These are phyloP conservation scores for Amaranthus palmeri DNA, from an alignment of 148 eudicot genomes.

Conservation along the genomic window DNA sequence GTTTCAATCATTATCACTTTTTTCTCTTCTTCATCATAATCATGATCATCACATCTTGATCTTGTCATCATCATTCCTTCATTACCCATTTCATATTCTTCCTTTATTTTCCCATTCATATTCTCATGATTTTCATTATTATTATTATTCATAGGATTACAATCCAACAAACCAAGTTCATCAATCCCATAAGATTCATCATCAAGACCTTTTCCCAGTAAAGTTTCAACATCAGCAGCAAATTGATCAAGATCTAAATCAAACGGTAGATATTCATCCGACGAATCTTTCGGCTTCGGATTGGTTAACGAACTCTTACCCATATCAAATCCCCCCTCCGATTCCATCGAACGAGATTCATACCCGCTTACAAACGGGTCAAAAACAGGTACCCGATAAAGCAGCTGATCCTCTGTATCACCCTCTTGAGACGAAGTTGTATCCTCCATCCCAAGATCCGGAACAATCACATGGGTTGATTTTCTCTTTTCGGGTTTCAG, in stretches of 20 bases:
- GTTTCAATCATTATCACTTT: conserved; percentile 9
- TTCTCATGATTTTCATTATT: neutral
- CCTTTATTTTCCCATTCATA: no score
- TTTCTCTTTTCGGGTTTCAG: conserved; percentile 24
- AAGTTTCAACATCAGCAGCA: conserved; percentile 76
- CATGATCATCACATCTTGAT: no score
- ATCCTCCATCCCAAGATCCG: conserved; percentile 55
- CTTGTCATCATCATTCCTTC: no score
- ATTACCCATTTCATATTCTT: no score
- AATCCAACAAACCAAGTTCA: conserved; percentile 50
- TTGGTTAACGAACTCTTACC: conserved; percentile 10
- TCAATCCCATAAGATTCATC: conserved; percentile 61
- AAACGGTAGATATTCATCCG: conserved; percentile 44
- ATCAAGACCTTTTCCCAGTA: conserved; percentile 71
- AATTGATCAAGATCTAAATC: conserved; percentile 71
- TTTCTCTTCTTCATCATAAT: neutral
- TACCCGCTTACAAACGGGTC: conserved; percentile 53
- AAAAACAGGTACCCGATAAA: conserved; percentile 61
- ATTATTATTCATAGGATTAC: conserved; percentile 5
- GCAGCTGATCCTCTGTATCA: conserved; percentile 65
- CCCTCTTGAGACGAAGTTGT: conserved; percentile 32
- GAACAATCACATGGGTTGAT: conserved; percentile 42
- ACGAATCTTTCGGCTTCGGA: conserved; percentile 1
- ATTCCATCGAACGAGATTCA: conserved; percentile 15
- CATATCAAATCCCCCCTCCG: conserved; percentile 1